phyloP scores from a whole-genome alignment of 768 basidiomycete genomes.

The Basidioascus undulatus region DNA sequence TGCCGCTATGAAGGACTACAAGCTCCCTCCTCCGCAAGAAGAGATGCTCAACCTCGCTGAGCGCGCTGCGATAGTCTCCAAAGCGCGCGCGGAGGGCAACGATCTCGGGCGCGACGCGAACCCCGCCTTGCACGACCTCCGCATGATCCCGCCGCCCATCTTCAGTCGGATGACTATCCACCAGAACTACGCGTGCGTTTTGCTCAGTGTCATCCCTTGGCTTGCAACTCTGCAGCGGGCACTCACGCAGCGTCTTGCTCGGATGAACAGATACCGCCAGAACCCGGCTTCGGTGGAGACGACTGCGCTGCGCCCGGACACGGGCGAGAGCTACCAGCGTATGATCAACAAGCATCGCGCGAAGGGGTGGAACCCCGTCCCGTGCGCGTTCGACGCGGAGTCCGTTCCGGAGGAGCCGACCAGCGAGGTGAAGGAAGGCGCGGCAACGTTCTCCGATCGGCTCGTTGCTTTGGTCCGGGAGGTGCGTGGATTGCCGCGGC shows the following conservation, averaged over 20 bases:
- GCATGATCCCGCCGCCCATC: conserved; percentile 65
- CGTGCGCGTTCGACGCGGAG: conserved; percentile 29
- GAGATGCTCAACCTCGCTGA: conserved; percentile 30
- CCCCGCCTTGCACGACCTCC: conserved; percentile 24
- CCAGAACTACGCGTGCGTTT: conserved; percentile 46
- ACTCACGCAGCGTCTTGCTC: neutral
- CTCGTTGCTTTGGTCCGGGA: conserved; percentile 25
- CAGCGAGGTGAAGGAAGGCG: conserved; percentile 23
- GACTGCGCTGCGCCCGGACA: conserved; percentile 42
- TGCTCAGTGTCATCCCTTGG: neutral
- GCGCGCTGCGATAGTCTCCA: too few species aligned
- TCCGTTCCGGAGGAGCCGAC: conserved; percentile 14
- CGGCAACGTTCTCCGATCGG: conserved; percentile 35
- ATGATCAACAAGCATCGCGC: conserved; percentile 70
- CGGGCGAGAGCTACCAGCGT: conserved; percentile 55
- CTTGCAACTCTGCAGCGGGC: neutral
- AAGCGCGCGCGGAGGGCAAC: too few species aligned
- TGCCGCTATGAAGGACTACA: conserved; percentile 45
- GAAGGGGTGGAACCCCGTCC: conserved; percentile 54
- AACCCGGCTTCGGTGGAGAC: conserved; percentile 19
- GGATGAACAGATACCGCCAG: neutral
- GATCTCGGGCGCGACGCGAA: too few species aligned
- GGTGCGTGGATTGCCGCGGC: too few species aligned
- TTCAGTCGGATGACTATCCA: conserved; percentile 64
- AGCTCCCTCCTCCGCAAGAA: conserved; percentile 40